phyloP scores from a whole-genome alignment of 331 rosid genomes.

The Saraca asoca region DNA sequence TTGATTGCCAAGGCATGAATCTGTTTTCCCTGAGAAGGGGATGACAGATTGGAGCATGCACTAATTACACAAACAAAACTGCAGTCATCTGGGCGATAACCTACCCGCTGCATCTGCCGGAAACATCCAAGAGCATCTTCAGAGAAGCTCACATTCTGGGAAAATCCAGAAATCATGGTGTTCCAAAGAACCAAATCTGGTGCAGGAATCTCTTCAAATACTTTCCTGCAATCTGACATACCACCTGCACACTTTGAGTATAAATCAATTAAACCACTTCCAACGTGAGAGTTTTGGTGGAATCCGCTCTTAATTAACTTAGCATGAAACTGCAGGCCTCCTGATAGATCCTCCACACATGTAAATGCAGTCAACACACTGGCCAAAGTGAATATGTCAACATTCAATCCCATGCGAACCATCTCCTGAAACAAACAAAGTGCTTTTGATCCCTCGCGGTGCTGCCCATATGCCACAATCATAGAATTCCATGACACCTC shows the following conservation, averaged over 20 bases:
- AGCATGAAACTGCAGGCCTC: constrained; percentile 85
- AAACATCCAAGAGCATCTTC: constrained; percentile 64
- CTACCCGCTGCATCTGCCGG: constrained; percentile 58
- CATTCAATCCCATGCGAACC: constrained; percentile 49
- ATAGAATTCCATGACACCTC: constrained; percentile 88
- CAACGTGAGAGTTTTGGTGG: constrained; percentile 76
- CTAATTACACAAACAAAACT: constrained; percentile 73
- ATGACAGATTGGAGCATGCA: constrained; percentile 79
- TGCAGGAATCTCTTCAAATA: constrained; percentile 61
- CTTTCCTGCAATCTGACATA: constrained; percentile 65
- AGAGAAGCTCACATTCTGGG: constrained; percentile 64
- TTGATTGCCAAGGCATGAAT: constrained; percentile 73
- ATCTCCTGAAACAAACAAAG: constrained; percentile 65
- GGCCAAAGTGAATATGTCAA: constrained; percentile 84
- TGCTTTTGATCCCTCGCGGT: constrained; percentile 64
- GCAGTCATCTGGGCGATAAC: constrained; percentile 78
- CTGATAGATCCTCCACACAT: constrained; percentile 60
- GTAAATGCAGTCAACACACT: constrained; percentile 86
- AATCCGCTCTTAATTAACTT: constrained; percentile 81
- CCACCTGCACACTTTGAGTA: constrained; percentile 76
- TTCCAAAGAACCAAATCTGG: constrained; percentile 93
- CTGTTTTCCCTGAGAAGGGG: constrained; percentile 75
- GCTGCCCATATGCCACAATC: constrained; percentile 76
- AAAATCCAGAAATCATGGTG: constrained; percentile 90
- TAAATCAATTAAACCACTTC: constrained; percentile 84